A percentile compares a stretch with the other conserved stretches of the same genome.
These are phyloP conservation scores for Aspergillus baeticus DNA, from an alignment of 495 filamentous ascomycete species.

Conservation along the genomic window DNA sequence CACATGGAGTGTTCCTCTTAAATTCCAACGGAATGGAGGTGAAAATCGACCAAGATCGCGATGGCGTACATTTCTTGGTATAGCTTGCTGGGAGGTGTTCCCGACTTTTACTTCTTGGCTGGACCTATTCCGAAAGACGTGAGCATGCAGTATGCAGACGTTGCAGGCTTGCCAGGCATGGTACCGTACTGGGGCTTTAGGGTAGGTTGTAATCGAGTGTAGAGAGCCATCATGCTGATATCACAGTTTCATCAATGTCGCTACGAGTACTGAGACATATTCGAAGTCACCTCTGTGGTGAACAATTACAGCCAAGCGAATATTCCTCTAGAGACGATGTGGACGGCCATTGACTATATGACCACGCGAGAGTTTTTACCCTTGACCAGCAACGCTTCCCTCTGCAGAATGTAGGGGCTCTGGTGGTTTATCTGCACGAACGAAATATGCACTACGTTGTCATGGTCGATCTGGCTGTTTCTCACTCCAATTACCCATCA, in stretches of 20 bases:
- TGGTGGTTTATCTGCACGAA: conserved; percentile 70
- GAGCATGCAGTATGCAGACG: conserved; percentile 67
- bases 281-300: conserved; percentile 74
- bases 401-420: conserved; percentile 58
- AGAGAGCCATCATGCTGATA: background rate
- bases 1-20: conserved; percentile 80
- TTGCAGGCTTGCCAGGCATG: conserved; percentile 69
- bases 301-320: conserved; percentile 71
- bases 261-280: conserved; percentile 77
- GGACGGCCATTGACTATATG: conserved; percentile 88
- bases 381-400: conserved; percentile 73
- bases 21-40: conserved; percentile 88
- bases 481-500: conserved; percentile 52
- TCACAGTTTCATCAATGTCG: conserved; percentile 71
- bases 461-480: conserved; percentile 84
- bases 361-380: conserved; percentile 65
- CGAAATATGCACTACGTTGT: conserved; percentile 77
- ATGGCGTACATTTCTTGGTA: conserved; percentile 70
- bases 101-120: conserved; percentile 82
- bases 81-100: conserved; percentile 76
- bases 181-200: conserved; percentile 85
- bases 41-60: conserved; percentile 65
- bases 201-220: conserved; percentile 23
- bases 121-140: conserved; percentile 72
- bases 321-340: conserved; percentile 86